Conservation (phyloP, 2,329 filamentous ascomycete genomes). For the Trichoderma sp. region DNA sequence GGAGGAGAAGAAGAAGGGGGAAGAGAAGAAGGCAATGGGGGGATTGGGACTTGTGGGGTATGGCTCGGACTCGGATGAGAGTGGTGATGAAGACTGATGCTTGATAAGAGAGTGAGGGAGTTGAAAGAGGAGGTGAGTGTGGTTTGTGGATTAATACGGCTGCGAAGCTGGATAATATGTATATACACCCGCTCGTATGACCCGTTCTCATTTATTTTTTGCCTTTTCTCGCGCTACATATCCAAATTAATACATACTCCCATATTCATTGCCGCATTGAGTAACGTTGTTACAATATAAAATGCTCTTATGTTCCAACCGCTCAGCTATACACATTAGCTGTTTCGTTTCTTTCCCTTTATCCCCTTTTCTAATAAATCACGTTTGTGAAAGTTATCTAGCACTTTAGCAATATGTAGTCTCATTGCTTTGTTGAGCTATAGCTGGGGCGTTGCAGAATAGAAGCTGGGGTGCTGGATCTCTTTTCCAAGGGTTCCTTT, state of each 20-base stretch:
- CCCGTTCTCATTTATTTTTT: not conserved
- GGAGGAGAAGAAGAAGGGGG: conserved; percentile 24
- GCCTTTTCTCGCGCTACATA: not conserved
- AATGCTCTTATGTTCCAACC: not conserved
- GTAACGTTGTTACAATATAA: not conserved
- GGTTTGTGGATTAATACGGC: conserved; percentile 15
- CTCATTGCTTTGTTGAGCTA: too few species aligned
- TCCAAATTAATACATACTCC: not conserved
- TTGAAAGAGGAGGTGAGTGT: conserved; percentile 13
- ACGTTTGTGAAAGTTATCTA: too few species aligned
- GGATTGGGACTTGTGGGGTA: conserved; percentile 54
- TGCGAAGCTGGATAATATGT: conserved; percentile 25
- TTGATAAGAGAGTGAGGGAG: not conserved
- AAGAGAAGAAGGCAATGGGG: conserved; percentile 33
- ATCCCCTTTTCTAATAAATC: not conserved
- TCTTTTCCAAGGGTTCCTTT: too few species aligned
- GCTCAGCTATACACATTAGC: too few species aligned
- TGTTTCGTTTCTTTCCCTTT: not conserved
- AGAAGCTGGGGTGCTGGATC: too few species aligned
- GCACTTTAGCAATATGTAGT: too few species aligned
- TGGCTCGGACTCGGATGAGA: conserved; percentile 58
- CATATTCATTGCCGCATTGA: conserved; percentile 10
- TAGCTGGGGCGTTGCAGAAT: too few species aligned
- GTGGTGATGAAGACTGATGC: conserved; percentile 42
- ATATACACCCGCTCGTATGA: conserved; percentile 20